Conservation (phyloP, 768 basidiomycete genomes). For the Lactifluus hygrophoroides region DNA sequence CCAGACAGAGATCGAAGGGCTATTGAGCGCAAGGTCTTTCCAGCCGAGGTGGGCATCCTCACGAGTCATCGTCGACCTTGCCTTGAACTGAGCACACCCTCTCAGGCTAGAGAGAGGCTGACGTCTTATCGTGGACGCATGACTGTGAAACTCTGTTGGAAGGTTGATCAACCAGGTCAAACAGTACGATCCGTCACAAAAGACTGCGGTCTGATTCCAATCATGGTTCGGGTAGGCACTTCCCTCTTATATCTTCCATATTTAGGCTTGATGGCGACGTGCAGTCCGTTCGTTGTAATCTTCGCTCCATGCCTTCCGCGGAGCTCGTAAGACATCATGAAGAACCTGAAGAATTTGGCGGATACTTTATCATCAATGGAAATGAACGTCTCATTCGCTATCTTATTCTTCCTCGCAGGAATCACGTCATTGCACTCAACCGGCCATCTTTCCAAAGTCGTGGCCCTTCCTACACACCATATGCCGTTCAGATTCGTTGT, state of each 20-base stretch:
- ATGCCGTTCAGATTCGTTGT: conserved; percentile 92
- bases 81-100: neutral
- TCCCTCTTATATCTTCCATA: neutral
- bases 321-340: conserved; percentile 86
- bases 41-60: conserved; percentile 60
- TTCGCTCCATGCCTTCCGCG: conserved; percentile 76
- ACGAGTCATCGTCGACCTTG: neutral
- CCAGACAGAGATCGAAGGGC: conserved; percentile 73
- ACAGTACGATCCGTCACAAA: conserved; percentile 56
- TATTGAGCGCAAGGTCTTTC: conserved; percentile 72
- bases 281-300: conserved; percentile 87
- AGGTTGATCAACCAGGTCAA: conserved; percentile 56
- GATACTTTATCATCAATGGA: conserved; percentile 97
- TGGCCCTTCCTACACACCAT: conserved; percentile 90
- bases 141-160: conserved; percentile 82
- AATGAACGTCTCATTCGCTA: conserved; percentile 98
- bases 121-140: conserved; percentile 89
- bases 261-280: neutral
- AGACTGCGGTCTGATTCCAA: conserved; percentile 88
- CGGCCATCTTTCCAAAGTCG: conserved; percentile 89
- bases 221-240: conserved; percentile 90
- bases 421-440: conserved; percentile 88
- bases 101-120: conserved; percentile 84
- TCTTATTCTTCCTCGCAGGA: conserved; percentile 90
- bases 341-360: conserved; percentile 97